phyloP scores from a whole-genome alignment of 148 eudicot genomes.

The Rheum nobile region DNA sequence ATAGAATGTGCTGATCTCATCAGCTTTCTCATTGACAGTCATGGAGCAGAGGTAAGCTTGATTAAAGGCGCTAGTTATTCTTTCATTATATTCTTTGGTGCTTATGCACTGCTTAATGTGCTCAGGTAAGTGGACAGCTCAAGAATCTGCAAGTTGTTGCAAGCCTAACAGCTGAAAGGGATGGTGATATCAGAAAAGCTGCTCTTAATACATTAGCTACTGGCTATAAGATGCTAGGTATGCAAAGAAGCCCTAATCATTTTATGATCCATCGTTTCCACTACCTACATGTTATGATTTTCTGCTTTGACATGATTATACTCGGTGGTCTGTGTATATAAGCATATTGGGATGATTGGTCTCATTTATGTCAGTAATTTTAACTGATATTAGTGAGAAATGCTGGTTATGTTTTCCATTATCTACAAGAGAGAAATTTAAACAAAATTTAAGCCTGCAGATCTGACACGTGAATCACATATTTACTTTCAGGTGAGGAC shows the following conservation, averaged over 20 bases:
- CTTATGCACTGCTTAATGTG: not conserved
- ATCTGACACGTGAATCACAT: not conserved
- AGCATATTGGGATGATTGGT: not conserved
- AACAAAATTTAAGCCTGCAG: not conserved
- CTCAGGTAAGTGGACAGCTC: conserved; percentile 74
- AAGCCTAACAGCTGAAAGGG: conserved; percentile 87
- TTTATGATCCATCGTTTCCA: not conserved
- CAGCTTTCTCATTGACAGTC: conserved; percentile 72
- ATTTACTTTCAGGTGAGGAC: conserved; percentile 55
- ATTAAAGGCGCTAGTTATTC: not conserved
- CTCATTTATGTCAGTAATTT: not conserved
- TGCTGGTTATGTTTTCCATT: not conserved
- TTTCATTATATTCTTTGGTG: not conserved
- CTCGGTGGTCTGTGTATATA: not conserved
- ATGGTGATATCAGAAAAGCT: conserved; percentile 91
- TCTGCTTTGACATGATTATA: not conserved
- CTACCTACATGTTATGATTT: not conserved
- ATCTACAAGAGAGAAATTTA: not conserved
- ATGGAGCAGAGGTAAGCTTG: conserved; percentile 58
- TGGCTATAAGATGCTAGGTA: conserved; percentile 92
- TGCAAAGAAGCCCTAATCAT: conserved; percentile 2
- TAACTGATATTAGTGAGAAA: not conserved
- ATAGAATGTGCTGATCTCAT: conserved; percentile 84
- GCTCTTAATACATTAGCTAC: conserved; percentile 80
- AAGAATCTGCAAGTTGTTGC: conserved; percentile 94